Base-by-base conservation (phyloP, 2,329 filamentous ascomycete genomes). In the Colletotrichum falcatum region DNA sequence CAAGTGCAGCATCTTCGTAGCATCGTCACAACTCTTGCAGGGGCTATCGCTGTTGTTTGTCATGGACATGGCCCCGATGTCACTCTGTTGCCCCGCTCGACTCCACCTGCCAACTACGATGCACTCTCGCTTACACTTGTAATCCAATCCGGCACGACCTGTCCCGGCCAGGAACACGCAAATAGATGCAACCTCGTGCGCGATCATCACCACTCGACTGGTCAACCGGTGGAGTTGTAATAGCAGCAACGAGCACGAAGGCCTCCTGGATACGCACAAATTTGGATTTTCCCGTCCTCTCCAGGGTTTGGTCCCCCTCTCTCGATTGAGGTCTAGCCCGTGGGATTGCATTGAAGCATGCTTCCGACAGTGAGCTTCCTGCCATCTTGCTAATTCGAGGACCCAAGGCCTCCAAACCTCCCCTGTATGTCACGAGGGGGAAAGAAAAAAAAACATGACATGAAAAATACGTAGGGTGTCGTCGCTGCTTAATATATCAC, bases 81-180 rank as follows among this genome's bases (percentile, higher is more conserved):
- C 48, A 39, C 49, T 7, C 46, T 28, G 7, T 44, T 44, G 48
- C 66, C 42, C 37, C 35, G 20, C 65, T 70, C 69, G 65, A 65
- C 69, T 71, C 65, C 49, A 42, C 60, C 16, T 71, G 66, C 69
- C 69, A 44, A 37, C 35, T 67, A 37, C 37, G 65, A 42, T 59
- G 28, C 30, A 18, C 54, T 60, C 48, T 71, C 69, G 69, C 60
- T 65, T 65, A 18, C 69, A 70, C 26, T 71, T 71, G 66, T 59
- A 56, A 37, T 35, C 33, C 35, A 33, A 35, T 51, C 63, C 67
- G 67, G 58, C 63, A 58, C 64, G 30, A 70, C 42, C 55, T 39
- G 46, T 60, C 58, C 28, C n/a, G 53, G 23, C 56, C 35, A 46
- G 67, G 67, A 70, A 70, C 28, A 59, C 53, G 23, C 51, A 63